phyloP scores from a whole-genome alignment of 805 yeast species.

The Starmerella apis region DNA sequence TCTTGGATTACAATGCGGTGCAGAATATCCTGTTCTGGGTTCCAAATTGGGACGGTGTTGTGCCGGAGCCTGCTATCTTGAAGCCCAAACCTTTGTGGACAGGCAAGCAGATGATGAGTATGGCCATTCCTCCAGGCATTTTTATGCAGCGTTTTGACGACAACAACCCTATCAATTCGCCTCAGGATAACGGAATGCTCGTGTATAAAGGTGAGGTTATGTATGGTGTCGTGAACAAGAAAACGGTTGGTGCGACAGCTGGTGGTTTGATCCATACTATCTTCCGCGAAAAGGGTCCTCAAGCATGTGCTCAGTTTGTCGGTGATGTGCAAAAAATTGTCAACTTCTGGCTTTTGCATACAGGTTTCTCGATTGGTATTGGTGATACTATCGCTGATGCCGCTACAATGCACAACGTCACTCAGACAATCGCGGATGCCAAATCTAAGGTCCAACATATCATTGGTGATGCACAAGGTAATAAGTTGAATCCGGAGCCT shows the following conservation, averaged over 20 bases:
- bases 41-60: slow-evolving; percentile 96
- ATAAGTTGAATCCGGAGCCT: slow-evolving; percentile 84
- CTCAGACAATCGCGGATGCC: slow-evolving; percentile 86
- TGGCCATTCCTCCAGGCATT: slow-evolving; percentile 93
- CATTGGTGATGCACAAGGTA: slow-evolving; percentile 82
- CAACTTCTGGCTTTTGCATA: slow-evolving; percentile 90
- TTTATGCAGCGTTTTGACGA: slow-evolving; percentile 91
- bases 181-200: slow-evolving; percentile 92
- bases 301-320: slow-evolving; percentile 77
- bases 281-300: slow-evolving; percentile 94
- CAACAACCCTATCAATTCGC: slow-evolving; percentile 67
- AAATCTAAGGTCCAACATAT: slow-evolving; percentile 90
- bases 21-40: slow-evolving; percentile 97
- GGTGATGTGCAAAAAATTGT: slow-evolving; percentile 92
- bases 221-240: slow-evolving; percentile 96
- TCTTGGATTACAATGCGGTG: slow-evolving; percentile 83
- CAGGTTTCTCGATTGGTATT: slow-evolving; percentile 97
- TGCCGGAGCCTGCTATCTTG: slow-evolving; percentile 87
- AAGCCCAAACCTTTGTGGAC: slow-evolving; percentile 97
- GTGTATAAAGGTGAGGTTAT: slow-evolving; percentile 91
- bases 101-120: slow-evolving; percentile 86
- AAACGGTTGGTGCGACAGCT: slow-evolving; percentile 95
- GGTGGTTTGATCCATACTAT: slow-evolving; percentile 97
- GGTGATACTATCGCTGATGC: slow-evolving; percentile 99
- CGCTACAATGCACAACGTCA: slow-evolving; percentile 87